Conservation (phyloP, 768 basidiomycete species). For the Serpula lacrymans region DNA sequence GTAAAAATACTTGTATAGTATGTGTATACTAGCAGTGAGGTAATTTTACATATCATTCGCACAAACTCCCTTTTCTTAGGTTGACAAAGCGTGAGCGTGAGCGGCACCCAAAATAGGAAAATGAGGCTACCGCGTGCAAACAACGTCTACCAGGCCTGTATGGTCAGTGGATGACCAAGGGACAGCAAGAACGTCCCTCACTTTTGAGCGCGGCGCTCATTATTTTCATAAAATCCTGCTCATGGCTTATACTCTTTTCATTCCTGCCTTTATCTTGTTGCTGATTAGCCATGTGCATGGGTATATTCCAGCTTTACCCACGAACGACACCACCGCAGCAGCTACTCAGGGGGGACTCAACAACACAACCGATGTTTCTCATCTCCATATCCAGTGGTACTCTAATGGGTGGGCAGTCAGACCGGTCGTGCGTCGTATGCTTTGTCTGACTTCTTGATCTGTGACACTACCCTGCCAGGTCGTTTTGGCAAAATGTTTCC, state of each 20-base stretch:
- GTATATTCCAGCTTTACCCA: constrained; percentile 73
- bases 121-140: too few species aligned
- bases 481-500: constrained; percentile 52
- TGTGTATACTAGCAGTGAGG: background rate
- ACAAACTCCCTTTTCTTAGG: too few species aligned
- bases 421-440: background rate
- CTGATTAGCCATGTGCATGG: constrained; percentile 22
- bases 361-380: constrained; percentile 54
- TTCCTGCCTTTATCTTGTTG: constrained; percentile 5
- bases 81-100: too few species aligned
- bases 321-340: constrained; percentile 58
- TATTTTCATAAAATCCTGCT: background rate
- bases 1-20: background rate
- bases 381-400: constrained; percentile 60
- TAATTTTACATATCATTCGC: too few species aligned
- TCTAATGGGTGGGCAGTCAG: constrained; percentile 40
- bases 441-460: constrained; percentile 1
- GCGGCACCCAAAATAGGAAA: too few species aligned
- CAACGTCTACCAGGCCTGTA: background rate
- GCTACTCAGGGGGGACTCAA: constrained; percentile 44
- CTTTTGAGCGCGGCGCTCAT: constrained; percentile 6
- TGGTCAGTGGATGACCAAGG: constrained; percentile 3
- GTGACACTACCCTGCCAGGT: too few species aligned
- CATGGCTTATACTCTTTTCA: constrained; percentile 13
- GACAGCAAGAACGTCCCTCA: constrained; percentile 11